Base-by-base conservation (phyloP, 1,284 basidiomycete genomes). In the Tilletia setariae region DNA sequence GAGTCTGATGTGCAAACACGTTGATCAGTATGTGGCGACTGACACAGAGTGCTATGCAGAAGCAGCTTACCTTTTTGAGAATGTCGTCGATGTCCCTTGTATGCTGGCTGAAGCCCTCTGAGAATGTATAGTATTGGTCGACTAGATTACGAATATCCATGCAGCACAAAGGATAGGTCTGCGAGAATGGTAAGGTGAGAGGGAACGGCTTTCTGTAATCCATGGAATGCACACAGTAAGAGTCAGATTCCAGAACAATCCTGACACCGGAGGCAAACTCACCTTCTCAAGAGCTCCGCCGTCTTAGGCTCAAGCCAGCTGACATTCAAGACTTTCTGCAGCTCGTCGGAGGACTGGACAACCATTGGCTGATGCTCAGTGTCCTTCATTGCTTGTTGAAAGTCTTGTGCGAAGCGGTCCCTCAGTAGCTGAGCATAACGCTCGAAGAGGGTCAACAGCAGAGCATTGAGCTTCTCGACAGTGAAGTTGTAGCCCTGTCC, bases 61-160 rank as follows among this genome's bases (percentile, higher is more conserved):
- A 56, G 13, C 51, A 56, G 28, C 68, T 67, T 77, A 93, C 93
- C 86, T 90, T 93, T 83, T 90, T 90, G 63, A 98, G 83, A 13
- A 97, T 87, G 71, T 94, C 92, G 79, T 98, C 95, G 30, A 96
- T 92, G 80, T 95, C 92, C 47, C 91, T 87, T 79, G 93, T 91
- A 71, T 94, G 90, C 80, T 95, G 91, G 1, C 90, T 89, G 9
- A 96, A 91, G 1, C 94, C 95, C 75, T 98, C 95, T 0, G 94
- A 90, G 82, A 98, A 99, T 46, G 92, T 89, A 83, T 98, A 97
- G 85, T 98, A 98, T 78, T 94, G 93, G 76, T 95, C 91, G 32
- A 97, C 92, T 78, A 96, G 96, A 63, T 87, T 88, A 44, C 94
- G 90, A 70, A 98, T 93, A 89, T 97, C 92, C 86, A 93, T 91